Evolutionary conservation across 106 monocot genomes (phyloP), one percentile per base, ranked within the genome.

Genomic region (Hemerocallis citrina): DNA sequence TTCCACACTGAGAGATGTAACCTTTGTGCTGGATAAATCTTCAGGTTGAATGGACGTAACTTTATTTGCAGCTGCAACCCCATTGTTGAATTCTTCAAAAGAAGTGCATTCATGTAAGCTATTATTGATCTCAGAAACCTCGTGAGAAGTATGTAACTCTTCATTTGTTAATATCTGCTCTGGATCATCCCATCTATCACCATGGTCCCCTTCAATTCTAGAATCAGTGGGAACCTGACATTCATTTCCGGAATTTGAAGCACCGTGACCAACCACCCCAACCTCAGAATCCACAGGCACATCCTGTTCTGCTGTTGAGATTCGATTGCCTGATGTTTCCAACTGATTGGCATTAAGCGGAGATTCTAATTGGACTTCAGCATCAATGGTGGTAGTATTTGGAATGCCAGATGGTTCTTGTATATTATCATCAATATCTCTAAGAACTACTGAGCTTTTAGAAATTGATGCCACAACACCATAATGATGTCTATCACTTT

Each of bases 361-460:
- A 16, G 45, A 23, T 39, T 46, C 59, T 34, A 59, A 48, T 20
- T 62, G 64, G 32, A 49, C 55, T 40, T 68, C 68, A 19, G 16
- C 41, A 62, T 74, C 57, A 74, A 25, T 58, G 16, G 28, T 29
- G 13, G 47, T 20, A 20, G 16, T 41, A 57, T 62, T 62, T 27
- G 61, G 34, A 8, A 46, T 57, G 38, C 57, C 51, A 34, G 59
- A 64, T 34, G 66, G 45, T 57, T 28, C 56, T 38, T 35, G 32
- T 8, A 37, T 63, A 70, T 63, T 66, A 52, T 30, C 34, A 61
- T 68, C 64, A 62, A 58, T 50, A 42, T 78, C 51, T 34, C 31
- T 64, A 55, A 37, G 33, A 47, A 69, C 34, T 16, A 57, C 63
- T 33, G 67, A 52, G 34, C 17, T 61, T 40, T 55, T 57, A 34